These are phyloP conservation scores for Eucalyptus dawsonii DNA, from an alignment of 345 rosid species.

Conservation along the genomic window DNA sequence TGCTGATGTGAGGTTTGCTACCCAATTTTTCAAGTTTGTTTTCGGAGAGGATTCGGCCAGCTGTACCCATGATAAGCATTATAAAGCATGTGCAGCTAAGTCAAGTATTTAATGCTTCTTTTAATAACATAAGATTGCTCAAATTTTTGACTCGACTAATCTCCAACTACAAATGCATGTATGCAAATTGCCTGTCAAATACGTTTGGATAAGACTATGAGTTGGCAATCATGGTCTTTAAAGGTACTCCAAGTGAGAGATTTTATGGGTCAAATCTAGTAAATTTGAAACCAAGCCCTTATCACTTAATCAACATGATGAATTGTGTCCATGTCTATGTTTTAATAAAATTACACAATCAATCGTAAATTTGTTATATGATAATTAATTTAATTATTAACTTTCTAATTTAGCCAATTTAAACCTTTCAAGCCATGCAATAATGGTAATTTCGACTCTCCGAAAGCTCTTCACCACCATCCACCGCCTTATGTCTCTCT, in stretches of 20 bases:
- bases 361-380: not conserved
- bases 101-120: not conserved
- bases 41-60: not conserved
- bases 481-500: conserved; percentile 29
- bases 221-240: not conserved
- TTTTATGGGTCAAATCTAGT: not conserved
- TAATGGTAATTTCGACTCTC: conserved; percentile 37
- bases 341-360: not conserved
- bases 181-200: not conserved
- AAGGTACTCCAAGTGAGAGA: not conserved
- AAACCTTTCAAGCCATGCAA: not conserved
- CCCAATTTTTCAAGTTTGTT: not conserved
- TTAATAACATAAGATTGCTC: not conserved
- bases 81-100: not conserved
- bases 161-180: not conserved
- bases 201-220: not conserved
- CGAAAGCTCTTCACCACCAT: conserved; percentile 45
- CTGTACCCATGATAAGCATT: not conserved
- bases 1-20: not conserved
- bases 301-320: not conserved
- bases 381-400: not conserved
- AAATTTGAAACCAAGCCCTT: not conserved
- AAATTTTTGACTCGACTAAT: not conserved
- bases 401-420: not conserved
- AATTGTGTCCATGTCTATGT: not conserved